Conservation (phyloP, 2,329 filamentous ascomycete species). For the Leptographium procerum region DNA sequence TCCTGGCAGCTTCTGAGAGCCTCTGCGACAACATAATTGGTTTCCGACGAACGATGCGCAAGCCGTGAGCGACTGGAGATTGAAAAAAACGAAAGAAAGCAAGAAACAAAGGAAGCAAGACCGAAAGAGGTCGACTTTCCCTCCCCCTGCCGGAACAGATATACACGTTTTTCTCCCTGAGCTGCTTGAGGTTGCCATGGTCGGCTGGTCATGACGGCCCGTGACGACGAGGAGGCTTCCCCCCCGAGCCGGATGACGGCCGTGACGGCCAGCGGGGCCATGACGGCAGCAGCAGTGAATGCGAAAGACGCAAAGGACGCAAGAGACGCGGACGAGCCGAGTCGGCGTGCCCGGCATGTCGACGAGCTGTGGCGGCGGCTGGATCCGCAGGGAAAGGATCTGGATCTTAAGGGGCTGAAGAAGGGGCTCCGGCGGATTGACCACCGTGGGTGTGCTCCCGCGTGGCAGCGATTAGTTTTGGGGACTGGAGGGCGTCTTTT, state of each 20-base stretch:
- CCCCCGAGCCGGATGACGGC: background rate
- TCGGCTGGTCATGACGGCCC: constrained; percentile 3
- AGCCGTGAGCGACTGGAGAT: background rate
- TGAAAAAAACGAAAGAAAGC: background rate
- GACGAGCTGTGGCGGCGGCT: constrained; percentile 75
- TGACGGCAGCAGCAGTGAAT: background rate
- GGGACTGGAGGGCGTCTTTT: background rate
- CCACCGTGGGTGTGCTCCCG: constrained; percentile 54
- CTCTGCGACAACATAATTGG: background rate
- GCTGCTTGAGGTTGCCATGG: background rate
- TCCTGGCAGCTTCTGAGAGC: background rate
- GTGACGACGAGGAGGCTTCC: constrained; percentile 1
- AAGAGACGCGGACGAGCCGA: constrained; percentile 33
- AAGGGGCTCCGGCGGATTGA: constrained; percentile 80
- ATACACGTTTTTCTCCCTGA: too few species aligned
- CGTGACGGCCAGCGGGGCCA: background rate
- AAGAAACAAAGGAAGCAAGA: background rate
- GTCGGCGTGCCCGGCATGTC: constrained; percentile 69
- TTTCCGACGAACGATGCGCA: background rate
- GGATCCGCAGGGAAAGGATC: constrained; percentile 62
- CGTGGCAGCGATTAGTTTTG: background rate
- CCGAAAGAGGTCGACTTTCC: background rate
- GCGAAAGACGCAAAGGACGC: background rate
- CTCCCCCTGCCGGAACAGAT: too few species aligned
- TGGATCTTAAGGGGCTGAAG: constrained; percentile 76